phyloP scores from a whole-genome alignment of 441 rosid species.

The Jatropha podagrica region DNA sequence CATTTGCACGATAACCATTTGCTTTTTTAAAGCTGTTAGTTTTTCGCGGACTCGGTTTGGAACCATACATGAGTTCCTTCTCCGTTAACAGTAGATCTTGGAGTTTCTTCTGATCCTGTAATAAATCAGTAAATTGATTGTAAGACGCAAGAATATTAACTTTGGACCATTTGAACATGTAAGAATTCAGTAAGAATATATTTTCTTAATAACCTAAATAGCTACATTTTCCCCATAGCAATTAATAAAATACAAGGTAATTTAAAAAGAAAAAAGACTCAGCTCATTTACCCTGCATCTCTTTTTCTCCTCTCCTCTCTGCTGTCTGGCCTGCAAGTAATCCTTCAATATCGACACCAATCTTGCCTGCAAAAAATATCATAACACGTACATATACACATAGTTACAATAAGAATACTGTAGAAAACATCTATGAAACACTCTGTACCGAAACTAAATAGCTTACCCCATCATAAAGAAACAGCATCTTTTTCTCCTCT shows the following conservation, averaged over 20 bases:
- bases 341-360: conserved; percentile 83
- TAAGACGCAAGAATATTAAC: neutral
- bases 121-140: conserved; percentile 12
- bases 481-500: conserved; percentile 60
- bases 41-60: conserved; percentile 91
- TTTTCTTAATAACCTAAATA: neutral
- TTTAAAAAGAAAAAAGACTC: neutral
- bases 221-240: neutral
- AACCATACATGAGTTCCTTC: conserved; percentile 92
- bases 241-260: neutral
- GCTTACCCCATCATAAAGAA: conserved; percentile 92
- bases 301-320: conserved; percentile 86
- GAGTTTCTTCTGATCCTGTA: conserved; percentile 94
- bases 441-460: conserved; percentile 9
- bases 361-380: conserved; percentile 50
- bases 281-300: conserved; percentile 65
- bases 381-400: conserved; percentile 1
- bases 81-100: conserved; percentile 76
- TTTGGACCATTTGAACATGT: neutral
- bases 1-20: conserved; percentile 68
- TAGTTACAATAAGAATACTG: conserved; percentile 7
- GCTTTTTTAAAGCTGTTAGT: conserved; percentile 78
- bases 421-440: neutral
- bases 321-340: conserved; percentile 79
- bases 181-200: neutral